Evolutionary conservation across 2,329 filamentous ascomycete genomes (phyloP).

Genomic region (Penicillium sp.): DNA sequence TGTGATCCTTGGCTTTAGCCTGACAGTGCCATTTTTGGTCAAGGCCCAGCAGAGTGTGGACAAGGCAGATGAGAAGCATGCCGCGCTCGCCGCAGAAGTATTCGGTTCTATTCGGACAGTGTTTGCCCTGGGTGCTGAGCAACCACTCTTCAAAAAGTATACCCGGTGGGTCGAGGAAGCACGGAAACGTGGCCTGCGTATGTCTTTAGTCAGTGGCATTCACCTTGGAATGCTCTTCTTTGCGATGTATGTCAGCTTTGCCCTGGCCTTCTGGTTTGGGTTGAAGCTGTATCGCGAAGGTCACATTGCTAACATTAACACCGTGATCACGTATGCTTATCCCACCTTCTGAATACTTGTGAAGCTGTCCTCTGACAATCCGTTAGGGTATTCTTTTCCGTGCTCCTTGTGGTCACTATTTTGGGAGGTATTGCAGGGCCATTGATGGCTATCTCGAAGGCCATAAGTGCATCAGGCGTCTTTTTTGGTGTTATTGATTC

Average conservation of each 20-base stretch:
- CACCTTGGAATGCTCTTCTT: constrained; percentile 32
- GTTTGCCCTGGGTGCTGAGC: constrained; percentile 38
- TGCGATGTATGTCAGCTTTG: constrained; percentile 31
- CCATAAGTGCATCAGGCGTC: constrained; percentile 23
- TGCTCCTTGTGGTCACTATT: constrained; percentile 23
- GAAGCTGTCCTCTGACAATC: not conserved
- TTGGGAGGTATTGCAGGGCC: constrained; percentile 26
- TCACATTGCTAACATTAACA: constrained; percentile 28
- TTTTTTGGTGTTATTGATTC: constrained; percentile 31
- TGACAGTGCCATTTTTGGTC: constrained; percentile 29
- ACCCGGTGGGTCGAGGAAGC: constrained; percentile 31
- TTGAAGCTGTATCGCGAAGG: constrained; percentile 29
- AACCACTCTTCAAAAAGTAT: constrained; percentile 32
- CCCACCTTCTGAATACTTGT: not conserved
- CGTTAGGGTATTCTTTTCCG: constrained; percentile 31
- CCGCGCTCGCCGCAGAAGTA: constrained; percentile 36
- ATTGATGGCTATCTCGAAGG: constrained; percentile 31
- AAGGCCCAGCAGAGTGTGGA: constrained; percentile 30
- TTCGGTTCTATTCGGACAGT: constrained; percentile 40
- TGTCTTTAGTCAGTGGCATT: constrained; percentile 24
- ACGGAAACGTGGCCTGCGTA: constrained; percentile 23
- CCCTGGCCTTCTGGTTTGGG: constrained; percentile 34
- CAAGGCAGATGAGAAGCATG: constrained; percentile 32
- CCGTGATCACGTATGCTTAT: constrained; percentile 29
- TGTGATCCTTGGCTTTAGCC: constrained; percentile 27